phyloP scores from a whole-genome alignment of 768 basidiomycete species.

The Boletus speciosus region DNA sequence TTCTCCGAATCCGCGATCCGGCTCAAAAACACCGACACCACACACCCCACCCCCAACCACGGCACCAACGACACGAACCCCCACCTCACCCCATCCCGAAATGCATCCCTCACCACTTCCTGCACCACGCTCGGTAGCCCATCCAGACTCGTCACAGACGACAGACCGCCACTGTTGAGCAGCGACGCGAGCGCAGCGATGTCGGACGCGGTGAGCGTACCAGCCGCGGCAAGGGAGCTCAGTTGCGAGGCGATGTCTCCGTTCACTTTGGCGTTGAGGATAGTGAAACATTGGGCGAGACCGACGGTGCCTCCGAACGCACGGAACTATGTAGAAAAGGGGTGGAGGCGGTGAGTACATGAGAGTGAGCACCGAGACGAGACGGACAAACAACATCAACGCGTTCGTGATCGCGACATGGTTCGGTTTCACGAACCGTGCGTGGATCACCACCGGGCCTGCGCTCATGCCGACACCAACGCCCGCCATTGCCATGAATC shows the following conservation, averaged over 20 bases:
- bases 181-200: conserved; percentile 23
- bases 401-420: conserved; percentile 43
- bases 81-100: conserved; percentile 40
- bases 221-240: conserved; percentile 20
- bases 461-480: conserved; percentile 41
- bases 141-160: conserved; percentile 36
- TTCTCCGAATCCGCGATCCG: conserved; percentile 32
- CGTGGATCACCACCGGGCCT: conserved; percentile 41
- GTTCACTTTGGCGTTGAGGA: conserved; percentile 43
- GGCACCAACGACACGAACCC: conserved; percentile 47
- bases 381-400: conserved; percentile 42
- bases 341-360: background rate
- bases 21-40: conserved; percentile 38
- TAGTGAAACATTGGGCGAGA: conserved; percentile 50
- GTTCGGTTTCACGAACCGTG: conserved; percentile 42
- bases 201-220: conserved; percentile 28
- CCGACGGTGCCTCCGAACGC: conserved; percentile 52
- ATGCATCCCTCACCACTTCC: conserved; percentile 38
- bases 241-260: conserved; percentile 26
- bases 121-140: conserved; percentile 36
- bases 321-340: conserved; percentile 34
- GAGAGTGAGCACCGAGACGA: background rate
- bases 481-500: conserved; percentile 45
- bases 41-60: conserved; percentile 37
- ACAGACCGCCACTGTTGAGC: conserved; percentile 25